Evolutionary conservation across 257 asterid genomes (phyloP).

Genomic region (Gardenia jasminoides): DNA sequence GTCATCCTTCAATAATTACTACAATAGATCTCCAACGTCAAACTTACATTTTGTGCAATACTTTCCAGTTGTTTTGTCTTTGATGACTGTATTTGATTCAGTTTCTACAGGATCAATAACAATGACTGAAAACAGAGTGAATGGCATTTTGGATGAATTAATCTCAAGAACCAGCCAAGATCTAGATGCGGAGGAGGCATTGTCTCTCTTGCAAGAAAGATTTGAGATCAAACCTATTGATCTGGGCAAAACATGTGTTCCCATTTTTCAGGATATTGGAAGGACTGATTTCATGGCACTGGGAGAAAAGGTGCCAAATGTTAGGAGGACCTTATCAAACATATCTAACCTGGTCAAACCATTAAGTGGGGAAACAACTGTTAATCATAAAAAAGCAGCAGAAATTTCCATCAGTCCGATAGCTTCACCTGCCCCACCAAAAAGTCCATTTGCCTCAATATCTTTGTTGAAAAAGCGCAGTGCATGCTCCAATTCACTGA

Average conservation of each 20-base stretch:
- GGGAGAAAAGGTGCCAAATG: conserved; percentile 40
- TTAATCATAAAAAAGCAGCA: conserved; percentile 25
- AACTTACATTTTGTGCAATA: neutral
- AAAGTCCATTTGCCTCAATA: conserved; percentile 55
- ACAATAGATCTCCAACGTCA: neutral
- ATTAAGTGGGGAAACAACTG: conserved; percentile 31
- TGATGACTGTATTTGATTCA: conserved; percentile 11
- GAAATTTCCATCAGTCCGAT: conserved; percentile 26
- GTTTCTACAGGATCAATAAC: conserved; percentile 41
- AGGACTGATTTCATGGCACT: conserved; percentile 38
- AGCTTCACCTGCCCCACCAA: conserved; percentile 70
- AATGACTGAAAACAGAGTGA: conserved; percentile 32
- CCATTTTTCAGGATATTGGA: conserved; percentile 42
- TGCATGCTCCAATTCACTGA: conserved; percentile 46
- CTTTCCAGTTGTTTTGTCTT: conserved; percentile 6
- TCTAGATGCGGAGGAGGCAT: conserved; percentile 59
- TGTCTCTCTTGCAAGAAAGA: conserved; percentile 61
- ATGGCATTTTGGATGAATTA: conserved; percentile 48
- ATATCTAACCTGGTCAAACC: conserved; percentile 42
- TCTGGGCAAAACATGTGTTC: conserved; percentile 35
- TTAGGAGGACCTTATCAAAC: conserved; percentile 38
- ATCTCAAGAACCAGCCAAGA: conserved; percentile 49
- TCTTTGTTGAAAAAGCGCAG: conserved; percentile 46
- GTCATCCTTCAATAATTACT: conserved; percentile 2
- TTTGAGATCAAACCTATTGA: conserved; percentile 69